Base-by-base conservation (phyloP, 305 asterid genomes). In the Solanum chacoense region DNA sequence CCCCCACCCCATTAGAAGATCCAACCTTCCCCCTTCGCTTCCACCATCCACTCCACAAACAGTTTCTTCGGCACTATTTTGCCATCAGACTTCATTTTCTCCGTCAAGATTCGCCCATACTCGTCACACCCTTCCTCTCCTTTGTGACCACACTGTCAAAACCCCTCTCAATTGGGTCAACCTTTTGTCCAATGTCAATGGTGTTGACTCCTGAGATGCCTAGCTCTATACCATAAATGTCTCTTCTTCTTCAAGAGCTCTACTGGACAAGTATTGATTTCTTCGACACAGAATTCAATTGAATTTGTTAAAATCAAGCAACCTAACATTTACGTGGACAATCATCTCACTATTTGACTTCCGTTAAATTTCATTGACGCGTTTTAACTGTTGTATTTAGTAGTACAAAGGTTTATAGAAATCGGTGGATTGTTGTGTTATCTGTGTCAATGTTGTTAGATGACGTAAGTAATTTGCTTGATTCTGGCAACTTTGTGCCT, bases 271-370 rank as follows among this genome's bases (percentile, higher is more conserved):
- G 38, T 93, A 10, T 63, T 90, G 0, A 77, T 95, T 63, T 93
- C 97, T 26, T 87, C 94, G 5, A 86, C 72, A 91, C 88, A 87
- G 88, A 94, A 92, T 55, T 87, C 93, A 2, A 36, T 77, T 63
- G 73, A 84, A 8, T 89, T 92, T 87, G 94, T 95, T 63, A 93
- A 87, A 8, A 93, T 94, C 89, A 92, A 94, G 22, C 98, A 93
- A 78, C 96, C 95, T 0, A 95, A 94, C 90, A 90, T 95, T 13
- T 94, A 93, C 93, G 93, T 91, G n/a, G 96, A 94, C 88, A 94
- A 91, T 24, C 85, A 88, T 37, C 91, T 95, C 71, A 87, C 88
- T 37, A 91, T 94, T 84, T 7, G 69, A 59, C 24, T 59, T 59
- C 0, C 1, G 26, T 20, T 59, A 59, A 59, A 18, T 59, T 59